Evolutionary conservation across 176 grass and related monocot genomes (phyloP).

Genomic region (barley (Hordeum vulgare)): MorexV3_pseudomolecules_assembly NC_058522.1:30858177-30858676

Average conservation of each 20-base stretch:
- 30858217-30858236: too few species aligned
- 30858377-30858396: slow-evolving; percentile 65
- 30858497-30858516: neutral
- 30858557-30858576: slow-evolving; percentile 64
- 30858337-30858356: slow-evolving; percentile 66
- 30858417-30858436: neutral
- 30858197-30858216: too few species aligned
- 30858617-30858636: slow-evolving; percentile 37
- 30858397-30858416: slow-evolving; percentile 53
- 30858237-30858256: neutral
- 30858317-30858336: slow-evolving; percentile 37
- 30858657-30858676: slow-evolving; percentile 88
- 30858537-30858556: neutral
- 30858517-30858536: neutral
- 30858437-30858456: too few species aligned
- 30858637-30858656: slow-evolving; percentile 40
- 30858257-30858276: neutral
- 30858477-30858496: too few species aligned
- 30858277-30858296: neutral
- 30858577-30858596: slow-evolving; percentile 32
- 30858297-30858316: neutral
- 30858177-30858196: too few species aligned
- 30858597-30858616: slow-evolving; percentile 55
- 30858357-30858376: slow-evolving; percentile 75
- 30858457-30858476: too few species aligned